Conservation (phyloP, 768 basidiomycete species). For the Phylloporus sp. region DNA sequence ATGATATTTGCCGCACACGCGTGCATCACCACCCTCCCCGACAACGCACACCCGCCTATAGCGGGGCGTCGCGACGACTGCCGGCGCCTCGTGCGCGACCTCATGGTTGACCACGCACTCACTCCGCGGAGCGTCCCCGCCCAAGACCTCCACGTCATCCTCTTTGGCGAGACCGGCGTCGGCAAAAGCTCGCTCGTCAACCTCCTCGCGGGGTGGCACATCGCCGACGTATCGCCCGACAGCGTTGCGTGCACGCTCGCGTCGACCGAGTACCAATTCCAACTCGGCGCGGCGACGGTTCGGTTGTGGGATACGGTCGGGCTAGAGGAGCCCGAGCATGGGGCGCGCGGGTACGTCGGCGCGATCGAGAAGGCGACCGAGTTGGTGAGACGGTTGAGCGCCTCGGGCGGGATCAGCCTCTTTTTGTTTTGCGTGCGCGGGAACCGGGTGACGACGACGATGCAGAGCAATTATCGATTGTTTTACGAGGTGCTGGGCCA, state of each 20-base stretch:
- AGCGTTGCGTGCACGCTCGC: conserved; percentile 31
- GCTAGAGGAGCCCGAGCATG: conserved; percentile 22
- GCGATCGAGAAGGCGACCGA: conserved; percentile 27
- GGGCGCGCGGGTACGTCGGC: conserved; percentile 16
- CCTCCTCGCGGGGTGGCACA: conserved; percentile 32
- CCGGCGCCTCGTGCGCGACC: conserved; percentile 22
- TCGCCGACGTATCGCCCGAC: conserved; percentile 22
- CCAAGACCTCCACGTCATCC: conserved; percentile 28
- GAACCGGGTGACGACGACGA: conserved; percentile 24
- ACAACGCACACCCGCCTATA: conserved; percentile 14
- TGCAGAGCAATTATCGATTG: conserved; percentile 30
- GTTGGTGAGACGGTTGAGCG: conserved; percentile 29
- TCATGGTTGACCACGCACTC: conserved; percentile 21
- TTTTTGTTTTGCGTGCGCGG: conserved; percentile 33
- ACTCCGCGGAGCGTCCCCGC: conserved; percentile 14
- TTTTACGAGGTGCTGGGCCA: conserved; percentile 39
- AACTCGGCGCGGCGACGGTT: conserved; percentile 18
- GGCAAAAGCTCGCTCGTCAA: conserved; percentile 35
- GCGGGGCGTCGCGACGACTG: conserved; percentile 20
- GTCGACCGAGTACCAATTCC: conserved; percentile 23
- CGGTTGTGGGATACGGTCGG: conserved; percentile 33
- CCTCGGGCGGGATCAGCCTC: conserved; percentile 27
- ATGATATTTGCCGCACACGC: conserved; percentile 19
- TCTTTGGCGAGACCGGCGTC: conserved; percentile 40
- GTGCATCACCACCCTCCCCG: conserved; percentile 21